Conservation (phyloP, 2,329 filamentous ascomycete genomes). For the Mycosphaerella arachidis region DNA sequence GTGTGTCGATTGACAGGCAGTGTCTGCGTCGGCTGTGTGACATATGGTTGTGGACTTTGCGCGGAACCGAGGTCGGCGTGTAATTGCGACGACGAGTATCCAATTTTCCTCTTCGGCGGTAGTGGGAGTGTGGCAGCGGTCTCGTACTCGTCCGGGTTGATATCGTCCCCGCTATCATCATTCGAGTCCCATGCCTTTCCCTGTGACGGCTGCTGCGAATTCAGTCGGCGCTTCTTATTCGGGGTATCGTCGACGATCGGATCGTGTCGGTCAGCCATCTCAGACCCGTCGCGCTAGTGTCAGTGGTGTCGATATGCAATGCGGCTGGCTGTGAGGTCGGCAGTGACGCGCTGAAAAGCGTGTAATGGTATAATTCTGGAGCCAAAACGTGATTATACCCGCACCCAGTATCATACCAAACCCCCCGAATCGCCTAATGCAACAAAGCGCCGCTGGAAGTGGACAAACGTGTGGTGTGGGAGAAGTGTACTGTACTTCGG, state of each 20-base stretch:
- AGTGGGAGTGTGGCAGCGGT: constrained; percentile 39
- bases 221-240: constrained; percentile 32
- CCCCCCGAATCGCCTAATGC: background rate
- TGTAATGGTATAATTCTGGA: background rate
- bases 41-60: constrained; percentile 17
- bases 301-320: constrained; percentile 1
- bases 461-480: background rate
- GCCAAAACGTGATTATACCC: background rate
- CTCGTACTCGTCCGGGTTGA: constrained; percentile 48
- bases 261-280: constrained; percentile 31
- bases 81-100: constrained; percentile 19
- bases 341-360: constrained; percentile 4
- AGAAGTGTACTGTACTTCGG: background rate
- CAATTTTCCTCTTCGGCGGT: constrained; percentile 25
- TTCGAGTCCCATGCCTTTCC: constrained; percentile 34
- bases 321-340: background rate
- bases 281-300: background rate
- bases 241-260: constrained; percentile 33
- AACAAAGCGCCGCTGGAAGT: background rate
- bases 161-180: constrained; percentile 45
- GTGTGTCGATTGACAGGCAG: constrained; percentile 17
- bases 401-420: background rate
- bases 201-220: constrained; percentile 10
- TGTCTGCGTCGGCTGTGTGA: constrained; percentile 49
- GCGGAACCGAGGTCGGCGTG: constrained; percentile 19